Conservation (phyloP, 371 early-diverging fungal genomes). For the Parasitella parasitica region DNA sequence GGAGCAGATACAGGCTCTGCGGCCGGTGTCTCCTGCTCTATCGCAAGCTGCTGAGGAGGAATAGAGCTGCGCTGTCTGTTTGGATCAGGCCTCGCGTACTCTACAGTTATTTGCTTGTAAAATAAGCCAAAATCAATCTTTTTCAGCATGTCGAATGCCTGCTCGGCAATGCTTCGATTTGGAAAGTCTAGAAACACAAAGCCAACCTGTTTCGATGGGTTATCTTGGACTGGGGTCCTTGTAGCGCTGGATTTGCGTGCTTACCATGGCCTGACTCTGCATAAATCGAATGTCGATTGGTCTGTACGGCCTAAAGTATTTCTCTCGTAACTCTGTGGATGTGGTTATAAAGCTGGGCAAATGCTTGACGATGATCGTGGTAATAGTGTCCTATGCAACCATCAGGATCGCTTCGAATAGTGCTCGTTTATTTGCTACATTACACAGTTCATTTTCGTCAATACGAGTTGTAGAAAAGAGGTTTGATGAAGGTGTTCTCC, state of each 20-base stretch:
- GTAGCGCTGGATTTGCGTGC: neutral
- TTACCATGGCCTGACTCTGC: slow-evolving; percentile 41
- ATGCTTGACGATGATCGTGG: slow-evolving; percentile 40
- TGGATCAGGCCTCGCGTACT: slow-evolving; percentile 50
- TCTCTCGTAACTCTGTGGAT: slow-evolving; percentile 17
- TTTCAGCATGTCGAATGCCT: slow-evolving; percentile 30
- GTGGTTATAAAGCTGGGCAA: slow-evolving; percentile 28
- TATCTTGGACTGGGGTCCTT: neutral
- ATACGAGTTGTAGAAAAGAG: neutral
- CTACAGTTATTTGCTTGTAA: slow-evolving; percentile 35
- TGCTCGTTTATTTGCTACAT: neutral
- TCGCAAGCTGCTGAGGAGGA: neutral
- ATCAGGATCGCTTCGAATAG: neutral
- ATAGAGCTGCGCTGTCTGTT: slow-evolving; percentile 5
- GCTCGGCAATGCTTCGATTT: slow-evolving; percentile 37
- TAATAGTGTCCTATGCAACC: slow-evolving; percentile 1
- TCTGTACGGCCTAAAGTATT: slow-evolving; percentile 35
- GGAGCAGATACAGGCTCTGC: slow-evolving; percentile 14
- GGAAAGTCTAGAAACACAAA: slow-evolving; percentile 53
- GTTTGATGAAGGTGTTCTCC: neutral
- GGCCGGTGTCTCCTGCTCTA: slow-evolving; percentile 16
- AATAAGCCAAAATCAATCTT: slow-evolving; percentile 32
- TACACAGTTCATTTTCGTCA: neutral
- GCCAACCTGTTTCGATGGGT: slow-evolving; percentile 21
- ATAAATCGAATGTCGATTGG: slow-evolving; percentile 36